Percentiles rank a stretch among this genome's conserved stretches.
Evolutionary conservation across 139 green algal genomes (phyloP).

Genomic region (Zygnema circumcarinatum): DNA sequence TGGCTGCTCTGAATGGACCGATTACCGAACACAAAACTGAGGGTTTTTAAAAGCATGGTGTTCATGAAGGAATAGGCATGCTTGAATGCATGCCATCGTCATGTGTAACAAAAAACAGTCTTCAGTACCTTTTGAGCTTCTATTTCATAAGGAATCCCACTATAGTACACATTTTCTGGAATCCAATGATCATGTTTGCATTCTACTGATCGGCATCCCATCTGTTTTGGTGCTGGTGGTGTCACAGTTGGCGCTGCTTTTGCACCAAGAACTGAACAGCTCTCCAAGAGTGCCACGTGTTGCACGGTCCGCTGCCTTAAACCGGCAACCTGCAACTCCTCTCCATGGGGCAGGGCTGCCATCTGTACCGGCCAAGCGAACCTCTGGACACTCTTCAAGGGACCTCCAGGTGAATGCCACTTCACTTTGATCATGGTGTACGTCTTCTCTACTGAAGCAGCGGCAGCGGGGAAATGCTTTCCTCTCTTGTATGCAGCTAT

Average conservation of each 20-base stretch:
- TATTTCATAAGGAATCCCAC: too few species aligned
- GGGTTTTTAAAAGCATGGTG: too few species aligned
- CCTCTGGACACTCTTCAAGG: neutral
- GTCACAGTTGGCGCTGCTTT: neutral
- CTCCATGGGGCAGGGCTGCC: neutral
- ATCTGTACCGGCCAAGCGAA: neutral
- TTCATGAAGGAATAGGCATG: too few species aligned
- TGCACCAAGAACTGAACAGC: constrained; percentile 21
- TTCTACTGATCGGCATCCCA: too few species aligned
- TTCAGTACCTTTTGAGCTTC: too few species aligned
- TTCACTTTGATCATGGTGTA: neutral
- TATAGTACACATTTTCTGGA: too few species aligned
- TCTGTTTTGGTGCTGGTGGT: too few species aligned
- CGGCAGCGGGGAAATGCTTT: neutral
- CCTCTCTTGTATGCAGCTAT: neutral
- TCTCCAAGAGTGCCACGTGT: constrained; percentile 19
- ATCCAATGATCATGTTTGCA: too few species aligned
- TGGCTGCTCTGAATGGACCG: too few species aligned
- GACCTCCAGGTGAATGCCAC: neutral
- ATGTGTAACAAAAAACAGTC: too few species aligned
- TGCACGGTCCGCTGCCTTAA: neutral
- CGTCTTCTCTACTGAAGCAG: neutral
- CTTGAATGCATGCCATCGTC: too few species aligned
- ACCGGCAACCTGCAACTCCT: neutral
- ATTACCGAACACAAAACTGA: too few species aligned